phyloP scores from a whole-genome alignment of 306 rosid genomes.

The Pyrus bretschneideri region DNA sequence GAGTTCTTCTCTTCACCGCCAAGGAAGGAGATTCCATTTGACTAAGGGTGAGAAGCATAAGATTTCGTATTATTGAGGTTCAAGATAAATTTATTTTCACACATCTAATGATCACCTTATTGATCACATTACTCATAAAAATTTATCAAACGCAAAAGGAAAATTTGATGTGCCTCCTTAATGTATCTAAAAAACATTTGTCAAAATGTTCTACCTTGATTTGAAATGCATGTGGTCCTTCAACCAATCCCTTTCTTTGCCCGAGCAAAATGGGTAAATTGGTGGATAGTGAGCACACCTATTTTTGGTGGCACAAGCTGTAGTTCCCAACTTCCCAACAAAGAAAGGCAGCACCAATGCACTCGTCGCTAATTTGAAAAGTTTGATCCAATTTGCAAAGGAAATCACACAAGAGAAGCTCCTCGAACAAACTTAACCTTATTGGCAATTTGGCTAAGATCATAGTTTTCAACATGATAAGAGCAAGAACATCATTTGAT shows the following conservation, averaged over 20 bases:
- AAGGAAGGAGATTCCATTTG: not conserved
- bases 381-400: not conserved
- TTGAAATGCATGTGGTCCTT: not conserved
- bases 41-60: not conserved
- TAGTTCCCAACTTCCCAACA: not conserved
- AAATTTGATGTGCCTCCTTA: not conserved
- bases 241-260: not conserved
- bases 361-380: not conserved
- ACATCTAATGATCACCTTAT: not conserved
- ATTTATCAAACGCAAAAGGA: not conserved
- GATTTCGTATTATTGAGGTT: not conserved
- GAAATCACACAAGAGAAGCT: not conserved
- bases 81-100: not conserved
- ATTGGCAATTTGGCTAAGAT: not conserved
- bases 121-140: not conserved
- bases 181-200: not conserved
- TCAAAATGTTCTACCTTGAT: not conserved
- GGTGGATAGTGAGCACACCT: not conserved
- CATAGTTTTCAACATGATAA: not conserved
- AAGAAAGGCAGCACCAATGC: not conserved
- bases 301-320: not conserved
- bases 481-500: constrained; percentile 2
- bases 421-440: not conserved
- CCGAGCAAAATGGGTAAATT: not conserved
- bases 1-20: not conserved